Evolutionary conservation across 257 asterid genomes (phyloP).

Genomic region (Solanum lycopersicoides): DNA sequence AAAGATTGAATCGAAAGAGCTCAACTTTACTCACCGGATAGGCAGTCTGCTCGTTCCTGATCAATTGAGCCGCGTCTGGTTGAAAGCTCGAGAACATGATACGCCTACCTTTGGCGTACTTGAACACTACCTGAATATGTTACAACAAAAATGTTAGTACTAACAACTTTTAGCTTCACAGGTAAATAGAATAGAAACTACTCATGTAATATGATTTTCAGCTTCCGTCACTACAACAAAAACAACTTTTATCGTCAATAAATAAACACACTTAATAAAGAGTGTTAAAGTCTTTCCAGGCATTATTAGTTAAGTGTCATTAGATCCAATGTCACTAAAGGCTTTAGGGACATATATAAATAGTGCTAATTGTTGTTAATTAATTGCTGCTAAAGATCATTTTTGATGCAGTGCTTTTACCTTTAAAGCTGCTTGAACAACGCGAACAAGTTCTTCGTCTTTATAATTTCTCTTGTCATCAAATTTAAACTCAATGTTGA

Average conservation of each 20-base stretch:
- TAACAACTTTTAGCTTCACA: background rate
- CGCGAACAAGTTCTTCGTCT: slow-evolving; percentile 2
- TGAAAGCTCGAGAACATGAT: slow-evolving; percentile 20
- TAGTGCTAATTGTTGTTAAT: too few relatives aligned
- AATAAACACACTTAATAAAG: too few relatives aligned
- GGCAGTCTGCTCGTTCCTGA: slow-evolving; percentile 10
- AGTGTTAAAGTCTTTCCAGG: too few relatives aligned
- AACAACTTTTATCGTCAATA: too few relatives aligned
- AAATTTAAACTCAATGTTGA: slow-evolving; percentile 20
- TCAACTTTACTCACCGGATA: slow-evolving; percentile 9
- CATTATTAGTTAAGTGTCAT: too few relatives aligned
- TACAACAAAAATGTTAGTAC: background rate
- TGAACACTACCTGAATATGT: slow-evolving; percentile 7
- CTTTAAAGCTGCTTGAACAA: slow-evolving; percentile 4
- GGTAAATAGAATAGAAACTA: background rate
- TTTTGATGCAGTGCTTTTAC: background rate
- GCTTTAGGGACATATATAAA: too few relatives aligned
- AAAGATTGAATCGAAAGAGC: background rate
- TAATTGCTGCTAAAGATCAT: too few relatives aligned
- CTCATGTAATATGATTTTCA: background rate
- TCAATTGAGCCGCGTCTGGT: slow-evolving; percentile 10
- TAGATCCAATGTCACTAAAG: too few relatives aligned
- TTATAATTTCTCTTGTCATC: slow-evolving; percentile 2
- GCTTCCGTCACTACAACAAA: too few relatives aligned
- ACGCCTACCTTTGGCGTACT: slow-evolving; percentile 2